These are phyloP conservation scores for Kodamaea alishanica DNA, from an alignment of 1,139 yeast species.

Conservation along the genomic window DNA sequence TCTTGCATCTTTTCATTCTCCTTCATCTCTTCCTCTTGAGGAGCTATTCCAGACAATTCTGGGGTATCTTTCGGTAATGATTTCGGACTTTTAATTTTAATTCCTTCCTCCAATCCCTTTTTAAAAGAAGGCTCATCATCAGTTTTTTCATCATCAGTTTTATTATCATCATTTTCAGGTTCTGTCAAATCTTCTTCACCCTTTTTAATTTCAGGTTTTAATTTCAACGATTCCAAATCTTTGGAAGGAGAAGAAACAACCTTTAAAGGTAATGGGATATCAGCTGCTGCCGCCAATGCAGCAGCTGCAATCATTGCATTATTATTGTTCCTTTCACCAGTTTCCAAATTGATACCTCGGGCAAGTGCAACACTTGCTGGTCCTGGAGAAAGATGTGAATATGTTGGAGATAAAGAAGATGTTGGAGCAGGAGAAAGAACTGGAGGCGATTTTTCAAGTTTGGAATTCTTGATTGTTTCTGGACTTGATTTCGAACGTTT, in stretches of 20 bases:
- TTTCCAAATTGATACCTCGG: conserved; percentile 36
- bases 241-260: conserved; percentile 4
- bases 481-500: conserved; percentile 27
- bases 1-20: not conserved
- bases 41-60: not conserved
- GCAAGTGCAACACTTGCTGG: conserved; percentile 49
- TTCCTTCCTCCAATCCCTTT: conserved; percentile 1
- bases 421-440: not conserved
- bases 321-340: conserved; percentile 34
- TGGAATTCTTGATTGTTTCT: conserved; percentile 7
- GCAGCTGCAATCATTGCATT: conserved; percentile 69
- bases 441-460: not conserved
- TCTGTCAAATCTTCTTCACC: conserved; percentile 15
- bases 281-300: conserved; percentile 70
- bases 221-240: conserved; percentile 1
- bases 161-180: conserved; percentile 18
- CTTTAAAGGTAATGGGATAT: conserved; percentile 53
- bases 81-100: not conserved
- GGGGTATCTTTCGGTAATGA: not conserved
- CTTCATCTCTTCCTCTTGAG: not conserved
- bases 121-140: conserved; percentile 15
- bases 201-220: conserved; percentile 9
- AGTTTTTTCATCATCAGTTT: conserved; percentile 15
- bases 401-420: not conserved
- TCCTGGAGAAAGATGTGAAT: conserved; percentile 35